Conservation (phyloP, 805 yeast species). For the Candida krabiensis region DNA sequence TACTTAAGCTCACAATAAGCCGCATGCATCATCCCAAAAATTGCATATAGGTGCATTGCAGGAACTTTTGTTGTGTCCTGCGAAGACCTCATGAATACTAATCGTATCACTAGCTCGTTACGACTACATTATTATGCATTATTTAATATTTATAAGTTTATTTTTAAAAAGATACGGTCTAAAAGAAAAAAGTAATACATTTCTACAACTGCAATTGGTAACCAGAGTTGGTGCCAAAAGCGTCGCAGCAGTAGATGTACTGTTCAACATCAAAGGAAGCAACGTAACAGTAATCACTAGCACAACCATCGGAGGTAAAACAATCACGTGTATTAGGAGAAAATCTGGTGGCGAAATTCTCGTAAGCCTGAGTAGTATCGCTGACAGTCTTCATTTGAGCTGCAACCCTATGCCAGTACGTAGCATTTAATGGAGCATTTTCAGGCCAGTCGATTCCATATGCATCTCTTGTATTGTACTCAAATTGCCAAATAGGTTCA, state of each 20-base stretch:
- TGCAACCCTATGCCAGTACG: constrained; percentile 65
- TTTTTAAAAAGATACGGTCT: no score
- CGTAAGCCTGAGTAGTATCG: constrained; percentile 48
- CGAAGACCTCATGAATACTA: no score
- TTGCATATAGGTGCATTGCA: no score
- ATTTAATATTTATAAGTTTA: no score
- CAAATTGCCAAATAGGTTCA: constrained; percentile 63
- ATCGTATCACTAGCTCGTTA: no score
- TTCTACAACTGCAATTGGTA: neutral
- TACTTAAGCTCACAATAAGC: no score
- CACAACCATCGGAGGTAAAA: constrained; percentile 46
- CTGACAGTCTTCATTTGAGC: constrained; percentile 41
- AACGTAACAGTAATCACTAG: constrained; percentile 41
- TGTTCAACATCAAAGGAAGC: constrained; percentile 38
- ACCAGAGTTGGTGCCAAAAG: constrained; percentile 3
- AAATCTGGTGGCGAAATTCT: constrained; percentile 49
- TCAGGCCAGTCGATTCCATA: constrained; percentile 62
- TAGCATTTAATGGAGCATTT: constrained; percentile 60
- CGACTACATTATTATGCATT: no score
- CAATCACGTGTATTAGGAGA: constrained; percentile 59
- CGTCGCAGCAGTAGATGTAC: constrained; percentile 24
- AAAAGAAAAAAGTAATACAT: neutral
- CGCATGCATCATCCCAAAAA: no score
- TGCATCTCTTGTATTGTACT: constrained; percentile 62
- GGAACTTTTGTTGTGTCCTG: no score